phyloP scores from a whole-genome alignment of 352 stramenopile species.

The Globisporangium parvum region DNA sequence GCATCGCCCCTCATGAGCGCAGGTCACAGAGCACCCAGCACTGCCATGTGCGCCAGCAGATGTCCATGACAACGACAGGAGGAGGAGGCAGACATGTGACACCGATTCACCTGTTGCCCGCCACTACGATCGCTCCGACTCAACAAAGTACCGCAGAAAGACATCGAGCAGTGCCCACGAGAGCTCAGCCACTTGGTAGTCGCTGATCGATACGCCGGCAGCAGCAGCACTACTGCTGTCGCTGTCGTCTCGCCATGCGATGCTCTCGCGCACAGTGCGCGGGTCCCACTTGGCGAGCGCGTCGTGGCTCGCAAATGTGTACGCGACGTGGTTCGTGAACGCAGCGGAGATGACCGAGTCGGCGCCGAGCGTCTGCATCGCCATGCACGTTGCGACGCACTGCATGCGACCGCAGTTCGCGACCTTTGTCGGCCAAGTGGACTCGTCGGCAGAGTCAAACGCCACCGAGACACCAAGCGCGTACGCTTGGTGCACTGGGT shows the following conservation, averaged over 20 bases:
- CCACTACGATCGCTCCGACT: neutral
- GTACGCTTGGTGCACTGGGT: slow-evolving; percentile 27
- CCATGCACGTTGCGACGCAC: slow-evolving; percentile 51
- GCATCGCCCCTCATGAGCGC: no score
- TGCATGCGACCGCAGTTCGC: slow-evolving; percentile 43
- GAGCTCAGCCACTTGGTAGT: slow-evolving; percentile 10
- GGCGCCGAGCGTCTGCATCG: slow-evolving; percentile 30
- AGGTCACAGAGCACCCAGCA: no score
- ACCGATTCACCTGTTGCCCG: no score
- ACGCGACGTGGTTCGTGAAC: slow-evolving; percentile 40
- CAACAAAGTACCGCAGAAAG: slow-evolving; percentile 15
- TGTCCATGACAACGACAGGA: no score
- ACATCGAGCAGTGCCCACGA: slow-evolving; percentile 13
- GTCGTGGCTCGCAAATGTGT: slow-evolving; percentile 32
- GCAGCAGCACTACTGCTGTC: neutral
- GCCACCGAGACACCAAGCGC: slow-evolving; percentile 37
- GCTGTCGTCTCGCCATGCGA: neutral
- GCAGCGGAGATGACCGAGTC: slow-evolving; percentile 40
- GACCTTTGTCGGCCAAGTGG: slow-evolving; percentile 31
- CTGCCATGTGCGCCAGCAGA: no score
- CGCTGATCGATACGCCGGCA: neutral
- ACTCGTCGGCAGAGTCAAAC: slow-evolving; percentile 19
- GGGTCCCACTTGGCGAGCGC: slow-evolving; percentile 34
- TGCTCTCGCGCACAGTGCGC: neutral
- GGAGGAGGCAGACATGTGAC: no score